These are phyloP conservation scores for Sporodiniella umbellata DNA, from an alignment of 371 early-diverging fungal genomes.

Conservation along the genomic window DNA sequence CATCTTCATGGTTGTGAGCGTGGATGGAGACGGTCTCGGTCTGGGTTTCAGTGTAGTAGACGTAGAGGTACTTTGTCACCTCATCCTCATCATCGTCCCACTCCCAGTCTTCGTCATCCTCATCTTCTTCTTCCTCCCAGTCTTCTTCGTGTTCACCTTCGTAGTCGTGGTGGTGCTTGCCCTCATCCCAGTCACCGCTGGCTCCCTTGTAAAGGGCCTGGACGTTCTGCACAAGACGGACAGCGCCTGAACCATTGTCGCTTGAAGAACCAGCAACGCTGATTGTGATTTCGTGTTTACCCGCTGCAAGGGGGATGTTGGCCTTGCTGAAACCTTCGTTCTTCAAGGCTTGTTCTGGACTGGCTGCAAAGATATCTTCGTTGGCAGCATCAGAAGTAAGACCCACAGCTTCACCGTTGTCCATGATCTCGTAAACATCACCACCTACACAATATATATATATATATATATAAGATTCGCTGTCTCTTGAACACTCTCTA, in stretches of 20 bases:
- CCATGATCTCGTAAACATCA: slow-evolving; percentile 27
- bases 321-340: slow-evolving; percentile 30
- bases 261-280: slow-evolving; percentile 23
- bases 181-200: slow-evolving; percentile 12
- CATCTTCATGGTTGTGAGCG: neutral
- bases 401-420: slow-evolving; percentile 27
- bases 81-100: slow-evolving; percentile 5
- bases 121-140: slow-evolving; percentile 2
- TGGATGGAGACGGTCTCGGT: neutral
- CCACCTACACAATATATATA: slow-evolving; percentile 15
- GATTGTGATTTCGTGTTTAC: slow-evolving; percentile 31
- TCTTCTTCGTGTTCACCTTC: slow-evolving; percentile 1
- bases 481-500: too few species aligned
- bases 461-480: neutral
- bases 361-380: slow-evolving; percentile 13
- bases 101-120: slow-evolving; percentile 3
- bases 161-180: neutral
- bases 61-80: slow-evolving; percentile 1
- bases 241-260: slow-evolving; percentile 27
- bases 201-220: slow-evolving; percentile 30
- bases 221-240: slow-evolving; percentile 28
- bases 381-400: slow-evolving; percentile 16
- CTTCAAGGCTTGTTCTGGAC: slow-evolving; percentile 27
- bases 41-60: neutral
- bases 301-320: slow-evolving; percentile 16